Evolutionary conservation across 495 filamentous ascomycete genomes (phyloP).

Genomic region (Penicillium macrosclerotiorum): DNA sequence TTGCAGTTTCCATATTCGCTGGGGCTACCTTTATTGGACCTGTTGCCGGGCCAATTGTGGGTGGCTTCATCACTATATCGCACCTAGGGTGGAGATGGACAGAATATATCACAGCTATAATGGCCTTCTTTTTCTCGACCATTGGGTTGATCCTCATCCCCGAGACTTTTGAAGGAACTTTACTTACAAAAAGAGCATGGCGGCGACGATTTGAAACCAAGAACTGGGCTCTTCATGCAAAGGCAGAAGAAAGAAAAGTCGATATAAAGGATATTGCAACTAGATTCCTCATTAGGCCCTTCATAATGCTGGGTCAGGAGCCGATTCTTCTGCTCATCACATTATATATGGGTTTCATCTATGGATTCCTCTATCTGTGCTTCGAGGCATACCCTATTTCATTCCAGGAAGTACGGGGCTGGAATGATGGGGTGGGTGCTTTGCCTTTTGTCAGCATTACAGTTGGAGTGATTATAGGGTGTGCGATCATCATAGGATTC

Average conservation of each 20-base stretch:
- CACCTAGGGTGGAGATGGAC: conserved; percentile 65
- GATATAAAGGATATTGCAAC: conserved; percentile 42
- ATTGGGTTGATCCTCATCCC: conserved; percentile 51
- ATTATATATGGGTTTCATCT: conserved; percentile 52
- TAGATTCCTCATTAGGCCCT: conserved; percentile 58
- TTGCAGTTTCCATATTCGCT: conserved; percentile 58
- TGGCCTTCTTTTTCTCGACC: conserved; percentile 47
- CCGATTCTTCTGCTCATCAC: conserved; percentile 58
- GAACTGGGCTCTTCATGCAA: conserved; percentile 59
- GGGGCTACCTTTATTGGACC: conserved; percentile 56
- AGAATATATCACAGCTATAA: conserved; percentile 62
- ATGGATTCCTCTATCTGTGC: conserved; percentile 63
- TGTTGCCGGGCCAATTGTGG: conserved; percentile 45
- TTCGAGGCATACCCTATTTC: conserved; percentile 61
- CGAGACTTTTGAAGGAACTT: conserved; percentile 59
- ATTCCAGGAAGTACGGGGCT: conserved; percentile 53
- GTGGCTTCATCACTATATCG: conserved; percentile 55
- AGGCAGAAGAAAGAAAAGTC: conserved; percentile 54
- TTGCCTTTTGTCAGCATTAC: conserved; percentile 61
- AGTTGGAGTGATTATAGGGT: conserved; percentile 52
- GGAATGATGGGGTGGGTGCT: conserved; percentile 48
- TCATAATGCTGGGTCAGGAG: conserved; percentile 58
- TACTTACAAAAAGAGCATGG: conserved; percentile 56
- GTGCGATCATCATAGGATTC: conserved; percentile 45
- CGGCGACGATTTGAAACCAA: conserved; percentile 57